Base-by-base conservation (phyloP, 495 filamentous ascomycete species). In the Articulospora tetracladia region DNA sequence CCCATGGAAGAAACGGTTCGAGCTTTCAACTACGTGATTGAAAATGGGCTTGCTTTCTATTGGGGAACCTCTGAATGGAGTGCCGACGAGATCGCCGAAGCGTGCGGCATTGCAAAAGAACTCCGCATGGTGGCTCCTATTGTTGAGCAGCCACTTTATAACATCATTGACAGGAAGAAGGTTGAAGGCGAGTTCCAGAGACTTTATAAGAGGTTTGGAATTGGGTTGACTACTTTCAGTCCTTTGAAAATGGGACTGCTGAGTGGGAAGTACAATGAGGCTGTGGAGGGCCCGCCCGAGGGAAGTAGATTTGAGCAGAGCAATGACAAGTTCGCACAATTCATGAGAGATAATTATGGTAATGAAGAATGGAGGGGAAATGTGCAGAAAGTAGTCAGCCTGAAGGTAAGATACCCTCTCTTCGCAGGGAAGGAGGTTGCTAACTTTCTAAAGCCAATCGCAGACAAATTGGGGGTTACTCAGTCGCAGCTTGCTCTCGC, bases 191-290 rank as follows among this genome's bases (percentile, higher is more conserved):
- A 94, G 67, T 94, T 80, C 72, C 79, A 76, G 39, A 79, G 79
- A 55, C 69, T 90, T 30, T 91, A 85, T 63, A 75, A 79, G 49
- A 81, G 73, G 77, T 82, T 65, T 83, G 86, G 12, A 74, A 85
- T 27, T 87, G 89, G n/a, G 73, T 39, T 89, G 63, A 93, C 90
- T 12, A 83, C 82, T 23, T 93, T 83, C 70, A 84, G 79, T 4
- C 90, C 90, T 4, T 73, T 93, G 26, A 84, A 86, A 64, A 79
- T 76, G 28, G 90, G 90, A 1, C 63, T 92, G 23, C 71, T 93
- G 61, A 91, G 84, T 0, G 90, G 90, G 20, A 93, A 93, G 74
- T 93, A 93, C 74, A 91, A 92, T 71, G 79, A 89, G 30, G 81
- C 76, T 24, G 74, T 86, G 39, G 39, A 44, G 39, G 39, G 39